These are phyloP conservation scores for Exophiala sp. DNA, from an alignment of 2,329 filamentous ascomycete genomes.

Conservation along the genomic window DNA sequence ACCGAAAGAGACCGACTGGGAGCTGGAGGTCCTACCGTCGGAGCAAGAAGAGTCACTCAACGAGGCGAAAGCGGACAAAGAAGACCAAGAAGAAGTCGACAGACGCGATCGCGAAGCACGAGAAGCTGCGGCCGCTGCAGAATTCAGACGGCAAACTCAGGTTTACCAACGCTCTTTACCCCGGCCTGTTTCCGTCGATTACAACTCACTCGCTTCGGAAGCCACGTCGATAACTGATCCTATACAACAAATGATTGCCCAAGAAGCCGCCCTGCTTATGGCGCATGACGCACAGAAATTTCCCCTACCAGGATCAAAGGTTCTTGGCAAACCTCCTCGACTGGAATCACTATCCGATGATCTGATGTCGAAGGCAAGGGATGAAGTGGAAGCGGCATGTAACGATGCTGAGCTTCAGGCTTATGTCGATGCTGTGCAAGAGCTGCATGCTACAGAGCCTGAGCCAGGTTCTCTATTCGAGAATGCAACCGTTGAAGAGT, in stretches of 20 bases:
- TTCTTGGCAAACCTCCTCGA: constrained; percentile 59
- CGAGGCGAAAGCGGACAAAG: constrained; percentile 30
- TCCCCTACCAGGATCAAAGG: constrained; percentile 64
- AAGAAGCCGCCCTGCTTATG: constrained; percentile 75
- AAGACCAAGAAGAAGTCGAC: constrained; percentile 72
- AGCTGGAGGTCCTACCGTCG: constrained; percentile 77
- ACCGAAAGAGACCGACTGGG: constrained; percentile 91
- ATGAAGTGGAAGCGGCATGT: constrained; percentile 70
- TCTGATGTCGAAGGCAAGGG: constrained; percentile 68
- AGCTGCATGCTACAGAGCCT: constrained; percentile 51
- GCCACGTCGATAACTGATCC: constrained; percentile 61
- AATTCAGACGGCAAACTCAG: constrained; percentile 80
- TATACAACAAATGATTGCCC: constrained; percentile 66
- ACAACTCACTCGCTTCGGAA: constrained; percentile 63
- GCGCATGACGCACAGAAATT: constrained; percentile 76
- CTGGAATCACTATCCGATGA: constrained; percentile 67
- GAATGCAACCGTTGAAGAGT: constrained; percentile 69
- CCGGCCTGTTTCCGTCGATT: constrained; percentile 68
- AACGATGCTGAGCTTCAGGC: constrained; percentile 50
- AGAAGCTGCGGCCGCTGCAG: constrained; percentile 64
- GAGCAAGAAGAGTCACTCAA: constrained; percentile 68
- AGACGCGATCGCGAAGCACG: constrained; percentile 59
- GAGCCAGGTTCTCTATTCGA: constrained; percentile 59
- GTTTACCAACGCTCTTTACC: constrained; percentile 86
- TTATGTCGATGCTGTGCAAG: constrained; percentile 40